Percentiles rank a stretch among this genome's conserved stretches.
phyloP scores from a whole-genome alignment of 805 yeast genomes.

The Kuraishia ogatae region DNA sequence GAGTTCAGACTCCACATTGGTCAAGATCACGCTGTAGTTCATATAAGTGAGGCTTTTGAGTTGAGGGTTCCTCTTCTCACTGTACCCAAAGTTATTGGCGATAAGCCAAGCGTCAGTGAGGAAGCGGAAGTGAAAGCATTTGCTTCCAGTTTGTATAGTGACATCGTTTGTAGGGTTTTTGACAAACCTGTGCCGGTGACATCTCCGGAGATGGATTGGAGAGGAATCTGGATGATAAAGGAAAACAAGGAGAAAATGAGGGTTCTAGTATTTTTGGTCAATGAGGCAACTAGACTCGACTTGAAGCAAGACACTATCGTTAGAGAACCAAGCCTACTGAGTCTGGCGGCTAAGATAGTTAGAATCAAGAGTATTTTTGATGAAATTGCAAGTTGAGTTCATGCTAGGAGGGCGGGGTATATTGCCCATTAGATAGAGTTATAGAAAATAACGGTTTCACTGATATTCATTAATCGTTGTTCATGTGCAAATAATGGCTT shows the following conservation, averaged over 20 bases:
- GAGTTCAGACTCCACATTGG: slow-evolving; percentile 67
- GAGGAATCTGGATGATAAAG: slow-evolving; percentile 4
- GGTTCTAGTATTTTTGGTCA: slow-evolving; percentile 13
- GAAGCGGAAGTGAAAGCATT: slow-evolving; percentile 17
- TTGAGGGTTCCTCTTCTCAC: slow-evolving; percentile 33
- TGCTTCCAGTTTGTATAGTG: slow-evolving; percentile 21
- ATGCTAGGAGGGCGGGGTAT: not conserved
- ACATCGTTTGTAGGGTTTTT: slow-evolving; percentile 25
- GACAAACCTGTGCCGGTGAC: slow-evolving; percentile 9
- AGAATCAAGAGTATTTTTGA: slow-evolving; percentile 17
- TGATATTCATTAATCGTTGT: no score
- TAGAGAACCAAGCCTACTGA: slow-evolving; percentile 25
- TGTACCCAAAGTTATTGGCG: slow-evolving; percentile 12
- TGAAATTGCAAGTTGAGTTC: slow-evolving; percentile 2
- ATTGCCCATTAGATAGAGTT: no score
- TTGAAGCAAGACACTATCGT: slow-evolving; percentile 32
- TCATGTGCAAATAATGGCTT: not conserved
- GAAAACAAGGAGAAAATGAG: slow-evolving; percentile 13
- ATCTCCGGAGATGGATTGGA: slow-evolving; percentile 10
- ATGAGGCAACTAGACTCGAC: slow-evolving; percentile 18
- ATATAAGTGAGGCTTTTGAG: slow-evolving; percentile 59
- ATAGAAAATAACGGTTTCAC: not conserved
- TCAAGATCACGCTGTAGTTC: slow-evolving; percentile 62
- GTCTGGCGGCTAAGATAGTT: slow-evolving; percentile 17
- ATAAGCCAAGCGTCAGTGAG: not conserved